Evolutionary conservation across 179 eudicot species (phyloP).

Genomic region (Beta corolliflora): DNA sequence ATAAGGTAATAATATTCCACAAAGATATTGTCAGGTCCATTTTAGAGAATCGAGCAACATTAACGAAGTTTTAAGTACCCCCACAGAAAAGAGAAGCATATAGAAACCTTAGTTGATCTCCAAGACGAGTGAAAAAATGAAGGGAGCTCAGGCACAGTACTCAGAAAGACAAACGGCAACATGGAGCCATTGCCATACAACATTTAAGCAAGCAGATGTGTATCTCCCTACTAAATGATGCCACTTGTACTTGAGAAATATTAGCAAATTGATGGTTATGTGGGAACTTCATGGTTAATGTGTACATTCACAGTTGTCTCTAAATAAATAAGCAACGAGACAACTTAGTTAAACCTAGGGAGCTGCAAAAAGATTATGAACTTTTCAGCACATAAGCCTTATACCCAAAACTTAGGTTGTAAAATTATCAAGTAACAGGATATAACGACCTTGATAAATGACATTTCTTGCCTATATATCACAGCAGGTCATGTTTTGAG

Average conservation of each 20-base stretch:
- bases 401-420: not conserved
- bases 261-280: not conserved
- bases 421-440: not conserved
- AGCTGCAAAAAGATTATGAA: not conserved
- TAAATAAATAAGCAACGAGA: not conserved
- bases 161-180: too few relatives aligned
- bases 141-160: too few relatives aligned
- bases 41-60: not conserved
- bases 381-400: not conserved
- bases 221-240: not conserved
- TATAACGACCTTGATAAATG: not conserved
- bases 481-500: not conserved
- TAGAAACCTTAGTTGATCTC: too few relatives aligned
- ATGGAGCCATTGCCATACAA: too few relatives aligned
- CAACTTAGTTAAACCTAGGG: not conserved
- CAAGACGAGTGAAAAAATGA: too few relatives aligned
- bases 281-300: not conserved
- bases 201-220: not conserved
- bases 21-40: not conserved
- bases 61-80: not conserved
- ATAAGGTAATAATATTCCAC: not conserved
- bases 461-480: conserved; percentile 3
- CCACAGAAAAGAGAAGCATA: not conserved
- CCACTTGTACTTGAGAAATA: not conserved
- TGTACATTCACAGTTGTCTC: not conserved